phyloP scores from a whole-genome alignment of 1,284 basidiomycete genomes.

The Sanguinoderma infundibulare region DNA sequence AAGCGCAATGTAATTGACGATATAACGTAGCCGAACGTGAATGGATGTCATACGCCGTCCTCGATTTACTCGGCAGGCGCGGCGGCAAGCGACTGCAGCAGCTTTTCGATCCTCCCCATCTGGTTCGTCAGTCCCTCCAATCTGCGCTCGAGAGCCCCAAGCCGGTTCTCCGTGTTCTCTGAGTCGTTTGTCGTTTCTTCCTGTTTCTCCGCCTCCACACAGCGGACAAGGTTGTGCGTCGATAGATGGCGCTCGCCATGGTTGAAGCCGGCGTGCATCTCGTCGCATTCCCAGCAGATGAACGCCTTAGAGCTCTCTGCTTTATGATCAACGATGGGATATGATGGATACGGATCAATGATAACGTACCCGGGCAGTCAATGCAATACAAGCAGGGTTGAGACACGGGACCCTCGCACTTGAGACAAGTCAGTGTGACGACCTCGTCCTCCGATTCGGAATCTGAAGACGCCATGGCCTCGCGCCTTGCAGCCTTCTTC shows the following conservation, averaged over 20 bases:
- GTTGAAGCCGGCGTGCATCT: slow-evolving; percentile 12
- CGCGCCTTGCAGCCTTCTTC: background rate
- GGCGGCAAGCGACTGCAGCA: background rate
- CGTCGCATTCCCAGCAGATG: slow-evolving; percentile 26
- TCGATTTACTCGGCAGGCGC: background rate
- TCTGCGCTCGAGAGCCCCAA: slow-evolving; percentile 28
- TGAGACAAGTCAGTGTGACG: slow-evolving; percentile 12
- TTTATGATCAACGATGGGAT: background rate
- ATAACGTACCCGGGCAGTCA: slow-evolving; percentile 25
- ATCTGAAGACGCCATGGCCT: background rate
- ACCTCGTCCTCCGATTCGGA: slow-evolving; percentile 7
- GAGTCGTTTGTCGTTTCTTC: background rate
- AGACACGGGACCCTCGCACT: slow-evolving; percentile 14
- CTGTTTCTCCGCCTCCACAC: background rate
- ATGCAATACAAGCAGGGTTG: slow-evolving; percentile 36
- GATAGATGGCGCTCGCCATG: slow-evolving; percentile 5
- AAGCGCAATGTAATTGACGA: too few relatives aligned
- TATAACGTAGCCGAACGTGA: too few relatives aligned
- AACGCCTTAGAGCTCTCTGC: slow-evolving; percentile 14
- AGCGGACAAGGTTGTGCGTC: slow-evolving; percentile 30
- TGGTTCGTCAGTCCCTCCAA: slow-evolving; percentile 6
- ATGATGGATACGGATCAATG: background rate
- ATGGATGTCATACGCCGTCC: too few relatives aligned
- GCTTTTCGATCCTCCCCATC: background rate
- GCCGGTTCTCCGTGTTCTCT: slow-evolving; percentile 17